These are phyloP conservation scores for Sporothrix globosa DNA, from an alignment of 2,329 filamentous ascomycete genomes.

Conservation along the genomic window DNA sequence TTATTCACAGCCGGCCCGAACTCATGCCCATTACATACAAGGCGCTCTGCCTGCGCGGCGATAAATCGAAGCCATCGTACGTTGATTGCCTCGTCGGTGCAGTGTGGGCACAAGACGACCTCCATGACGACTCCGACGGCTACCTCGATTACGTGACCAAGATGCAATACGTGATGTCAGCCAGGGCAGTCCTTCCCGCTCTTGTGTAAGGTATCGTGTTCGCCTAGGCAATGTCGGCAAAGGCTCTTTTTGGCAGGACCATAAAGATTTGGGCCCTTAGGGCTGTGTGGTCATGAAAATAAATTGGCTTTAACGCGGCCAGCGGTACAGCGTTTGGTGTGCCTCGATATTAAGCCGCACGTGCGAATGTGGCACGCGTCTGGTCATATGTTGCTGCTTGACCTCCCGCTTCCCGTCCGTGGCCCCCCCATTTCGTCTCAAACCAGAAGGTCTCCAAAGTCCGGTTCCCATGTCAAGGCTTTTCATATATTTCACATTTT, in stretches of 20 bases:
- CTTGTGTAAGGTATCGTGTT: constrained; percentile 8
- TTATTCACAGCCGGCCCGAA: constrained; percentile 16
- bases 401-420: not conserved
- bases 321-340: not conserved
- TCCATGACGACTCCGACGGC: constrained; percentile 22
- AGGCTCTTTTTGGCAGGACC: constrained; percentile 12
- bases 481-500: not conserved
- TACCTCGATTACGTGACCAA: constrained; percentile 34
- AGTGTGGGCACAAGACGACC: constrained; percentile 33
- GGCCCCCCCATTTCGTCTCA: not conserved
- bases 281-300: not conserved
- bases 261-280: not conserved
- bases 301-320: not conserved
- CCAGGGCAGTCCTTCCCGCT: constrained; percentile 27
- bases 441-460: constrained; percentile 21
- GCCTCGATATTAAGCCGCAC: constrained; percentile 10
- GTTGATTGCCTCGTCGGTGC: constrained; percentile 25
- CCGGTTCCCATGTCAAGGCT: not conserved
- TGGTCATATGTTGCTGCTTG: constrained; percentile 16
- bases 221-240: not conserved
- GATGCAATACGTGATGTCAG: constrained; percentile 33
- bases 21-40: not conserved
- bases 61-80: not conserved
- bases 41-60: not conserved
- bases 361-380: constrained; percentile 4